Percentiles rank a stretch among this genome's conserved stretches.
Conservation (phyloP, 176 grass and related monocot species). For the Oryza australiensis region DNA sequence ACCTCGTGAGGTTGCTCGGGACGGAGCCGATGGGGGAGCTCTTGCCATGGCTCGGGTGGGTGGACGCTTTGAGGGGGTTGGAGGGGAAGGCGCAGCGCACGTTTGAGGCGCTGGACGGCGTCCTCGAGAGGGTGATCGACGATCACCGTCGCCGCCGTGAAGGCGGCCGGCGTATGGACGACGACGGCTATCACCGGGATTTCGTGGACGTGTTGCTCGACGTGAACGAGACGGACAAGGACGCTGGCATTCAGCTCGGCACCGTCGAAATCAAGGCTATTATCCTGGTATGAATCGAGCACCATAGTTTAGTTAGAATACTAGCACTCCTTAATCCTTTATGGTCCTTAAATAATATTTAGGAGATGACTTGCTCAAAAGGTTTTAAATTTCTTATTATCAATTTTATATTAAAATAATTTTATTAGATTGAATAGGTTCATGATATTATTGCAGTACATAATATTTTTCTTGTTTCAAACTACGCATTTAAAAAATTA, state of each 20-base stretch:
- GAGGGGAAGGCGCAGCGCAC: conserved; percentile 20
- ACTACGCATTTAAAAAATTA: no score
- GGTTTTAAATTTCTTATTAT: no score
- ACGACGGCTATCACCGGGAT: conserved; percentile 1
- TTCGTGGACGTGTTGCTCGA: background rate
- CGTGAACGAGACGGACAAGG: background rate
- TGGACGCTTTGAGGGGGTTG: conserved; percentile 33
- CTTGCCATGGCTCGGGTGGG: conserved; percentile 45
- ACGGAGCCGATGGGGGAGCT: conserved; percentile 26
- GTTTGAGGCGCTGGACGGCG: background rate
- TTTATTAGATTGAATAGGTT: no score
- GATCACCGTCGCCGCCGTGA: background rate
- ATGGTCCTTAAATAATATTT: no score
- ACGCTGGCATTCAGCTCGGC: background rate
- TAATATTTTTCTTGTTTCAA: no score
- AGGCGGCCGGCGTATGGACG: background rate
- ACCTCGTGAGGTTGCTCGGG: conserved; percentile 7
- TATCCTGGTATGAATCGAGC: conserved; percentile 14
- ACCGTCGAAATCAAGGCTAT: conserved; percentile 5
- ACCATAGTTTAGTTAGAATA: background rate
- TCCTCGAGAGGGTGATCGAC: conserved; percentile 14
- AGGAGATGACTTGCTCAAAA: no score
- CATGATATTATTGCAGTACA: no score
- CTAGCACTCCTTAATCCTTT: no score
- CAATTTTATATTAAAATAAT: no score